Conservation (phyloP, 2,329 filamentous ascomycete genomes). For the Pseudodiploospora longispora region DNA sequence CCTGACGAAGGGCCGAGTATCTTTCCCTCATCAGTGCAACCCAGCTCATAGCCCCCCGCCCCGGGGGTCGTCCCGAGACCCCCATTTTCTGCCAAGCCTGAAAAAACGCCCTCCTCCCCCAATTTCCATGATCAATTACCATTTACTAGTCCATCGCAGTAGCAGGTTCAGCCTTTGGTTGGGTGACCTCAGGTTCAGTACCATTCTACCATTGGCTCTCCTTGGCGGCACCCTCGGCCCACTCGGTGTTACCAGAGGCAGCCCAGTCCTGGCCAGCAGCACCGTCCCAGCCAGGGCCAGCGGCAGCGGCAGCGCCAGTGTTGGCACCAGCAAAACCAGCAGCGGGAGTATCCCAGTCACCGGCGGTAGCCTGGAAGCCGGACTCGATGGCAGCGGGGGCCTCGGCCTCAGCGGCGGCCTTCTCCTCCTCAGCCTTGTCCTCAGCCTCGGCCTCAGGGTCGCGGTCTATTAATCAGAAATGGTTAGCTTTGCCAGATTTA, state of each 20-base stretch:
- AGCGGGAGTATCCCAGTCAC: conserved; percentile 81
- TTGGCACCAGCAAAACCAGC: conserved; percentile 58
- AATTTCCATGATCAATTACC: conserved; percentile 9
- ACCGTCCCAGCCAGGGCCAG: conserved; percentile 49
- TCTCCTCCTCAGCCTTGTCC: conserved; percentile 94
- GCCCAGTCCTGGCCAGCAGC: conserved; percentile 56
- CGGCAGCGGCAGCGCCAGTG: conserved; percentile 36
- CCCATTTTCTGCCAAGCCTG: conserved; percentile 12
- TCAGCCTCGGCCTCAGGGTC: conserved; percentile 99
- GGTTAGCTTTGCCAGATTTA: background rate
- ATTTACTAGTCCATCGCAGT: conserved; percentile 1
- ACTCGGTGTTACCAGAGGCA: conserved; percentile 59
- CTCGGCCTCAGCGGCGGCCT: conserved; percentile 81
- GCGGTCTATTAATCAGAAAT: conserved; percentile 54
- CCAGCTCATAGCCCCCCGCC: conserved; percentile 17
- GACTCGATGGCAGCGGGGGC: conserved; percentile 69
- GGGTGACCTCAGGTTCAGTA: background rate
- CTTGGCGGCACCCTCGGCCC: conserved; percentile 55
- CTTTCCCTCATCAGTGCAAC: conserved; percentile 99
- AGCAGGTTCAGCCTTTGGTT: conserved; percentile 1
- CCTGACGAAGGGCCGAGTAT: conserved; percentile 55
- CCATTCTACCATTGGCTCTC: conserved; percentile 44
- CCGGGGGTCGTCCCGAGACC: background rate
- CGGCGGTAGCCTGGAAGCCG: conserved; percentile 59
- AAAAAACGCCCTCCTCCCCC: conserved; percentile 13